phyloP scores from a whole-genome alignment of 1,139 yeast genomes.

The Neolecta irregularis region DNA sequence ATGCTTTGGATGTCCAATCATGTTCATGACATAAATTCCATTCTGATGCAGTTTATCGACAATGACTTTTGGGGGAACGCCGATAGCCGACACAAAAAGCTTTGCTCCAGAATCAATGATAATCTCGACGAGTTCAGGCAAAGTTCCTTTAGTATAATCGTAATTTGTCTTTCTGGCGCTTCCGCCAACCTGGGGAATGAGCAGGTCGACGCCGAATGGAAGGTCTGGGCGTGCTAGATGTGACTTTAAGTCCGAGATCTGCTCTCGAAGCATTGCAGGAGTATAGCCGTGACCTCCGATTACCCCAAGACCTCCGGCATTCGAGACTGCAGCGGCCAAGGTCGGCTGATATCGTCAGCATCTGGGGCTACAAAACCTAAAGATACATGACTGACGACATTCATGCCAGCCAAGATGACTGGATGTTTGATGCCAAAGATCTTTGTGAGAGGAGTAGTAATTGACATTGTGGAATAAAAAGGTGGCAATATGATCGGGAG shows the following conservation, averaged over 20 bases:
- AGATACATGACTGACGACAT: constrained; percentile 14
- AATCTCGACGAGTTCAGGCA: constrained; percentile 18
- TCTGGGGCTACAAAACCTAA: neutral
- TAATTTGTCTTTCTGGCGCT: constrained; percentile 21
- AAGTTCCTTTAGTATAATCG: constrained; percentile 20
- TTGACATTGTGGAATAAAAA: constrained; percentile 13
- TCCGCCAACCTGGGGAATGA: constrained; percentile 21
- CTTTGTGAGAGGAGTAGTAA: constrained; percentile 19
- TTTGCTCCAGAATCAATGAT: constrained; percentile 18
- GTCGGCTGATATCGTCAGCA: constrained; percentile 19
- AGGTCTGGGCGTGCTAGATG: constrained; percentile 16
- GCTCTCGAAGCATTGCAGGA: constrained; percentile 19
- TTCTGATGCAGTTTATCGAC: constrained; percentile 31
- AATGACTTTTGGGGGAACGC: constrained; percentile 28
- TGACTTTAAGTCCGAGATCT: constrained; percentile 18
- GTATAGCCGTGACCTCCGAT: constrained; percentile 19
- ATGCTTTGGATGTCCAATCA: constrained; percentile 34
- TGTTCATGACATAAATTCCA: constrained; percentile 37
- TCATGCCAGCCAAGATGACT: constrained; percentile 21
- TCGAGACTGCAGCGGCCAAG: constrained; percentile 21
- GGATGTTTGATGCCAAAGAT: constrained; percentile 21
- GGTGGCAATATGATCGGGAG: too few relatives aligned
- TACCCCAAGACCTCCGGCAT: constrained; percentile 22
- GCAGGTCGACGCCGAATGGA: constrained; percentile 20
- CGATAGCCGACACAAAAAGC: constrained; percentile 28